Evolutionary conservation across 148 eudicot genomes (phyloP).

Genomic region (Hydrangea macrophylla): DNA sequence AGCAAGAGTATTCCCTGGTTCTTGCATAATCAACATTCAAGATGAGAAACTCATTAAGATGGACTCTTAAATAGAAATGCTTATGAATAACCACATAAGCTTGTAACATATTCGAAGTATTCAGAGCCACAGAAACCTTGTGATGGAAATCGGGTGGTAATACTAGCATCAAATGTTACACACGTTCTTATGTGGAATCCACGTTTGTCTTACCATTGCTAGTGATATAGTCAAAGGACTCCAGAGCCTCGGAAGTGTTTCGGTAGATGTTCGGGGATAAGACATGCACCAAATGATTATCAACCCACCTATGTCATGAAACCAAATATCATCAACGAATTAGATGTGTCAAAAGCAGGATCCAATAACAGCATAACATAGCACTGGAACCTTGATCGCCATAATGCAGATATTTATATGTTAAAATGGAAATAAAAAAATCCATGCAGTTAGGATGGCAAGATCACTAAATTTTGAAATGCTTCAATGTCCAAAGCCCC

Average conservation of each 20-base stretch:
- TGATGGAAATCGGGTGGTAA: neutral
- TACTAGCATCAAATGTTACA: neutral
- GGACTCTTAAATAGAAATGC: neutral
- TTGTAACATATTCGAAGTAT: neutral
- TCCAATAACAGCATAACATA: neutral
- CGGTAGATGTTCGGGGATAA: slow-evolving; percentile 78
- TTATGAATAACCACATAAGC: neutral
- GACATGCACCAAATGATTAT: slow-evolving; percentile 65
- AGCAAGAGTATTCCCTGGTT: neutral
- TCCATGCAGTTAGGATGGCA: neutral
- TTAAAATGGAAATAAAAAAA: neutral
- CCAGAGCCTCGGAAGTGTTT: slow-evolving; percentile 62
- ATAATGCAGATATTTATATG: neutral
- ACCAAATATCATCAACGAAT: neutral
- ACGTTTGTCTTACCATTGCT: slow-evolving; percentile 45
- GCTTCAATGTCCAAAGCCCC: neutral
- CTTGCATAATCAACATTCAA: neutral
- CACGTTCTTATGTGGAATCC: neutral
- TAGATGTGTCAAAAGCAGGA: neutral
- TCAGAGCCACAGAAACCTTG: neutral
- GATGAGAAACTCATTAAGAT: neutral
- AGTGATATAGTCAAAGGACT: slow-evolving; percentile 69
- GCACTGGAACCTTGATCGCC: neutral
- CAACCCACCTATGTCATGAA: slow-evolving; percentile 59
- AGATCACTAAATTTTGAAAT: neutral